phyloP scores from a whole-genome alignment of 805 yeast genomes.

The Saccharomycopsis babjevae region DNA sequence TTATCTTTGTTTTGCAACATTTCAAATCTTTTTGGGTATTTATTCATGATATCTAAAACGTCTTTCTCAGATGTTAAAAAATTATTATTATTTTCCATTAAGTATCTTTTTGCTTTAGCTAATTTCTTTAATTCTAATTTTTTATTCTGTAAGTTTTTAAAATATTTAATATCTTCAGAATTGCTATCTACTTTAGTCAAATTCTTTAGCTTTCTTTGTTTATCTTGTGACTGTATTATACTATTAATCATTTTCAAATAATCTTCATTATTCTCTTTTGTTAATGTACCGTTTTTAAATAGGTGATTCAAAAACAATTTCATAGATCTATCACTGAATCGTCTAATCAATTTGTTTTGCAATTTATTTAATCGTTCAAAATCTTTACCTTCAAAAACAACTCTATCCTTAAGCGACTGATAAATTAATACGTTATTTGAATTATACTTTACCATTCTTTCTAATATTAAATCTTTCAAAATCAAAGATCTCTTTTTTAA shows the following conservation, averaged over 20 bases:
- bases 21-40: constrained; percentile 13
- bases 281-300: constrained; percentile 3
- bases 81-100: constrained; percentile 13
- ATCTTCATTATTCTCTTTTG: constrained; percentile 5
- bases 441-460: constrained; percentile 29
- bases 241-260: constrained; percentile 3
- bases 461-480: constrained; percentile 39
- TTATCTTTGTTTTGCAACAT: constrained; percentile 18
- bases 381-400: constrained; percentile 26
- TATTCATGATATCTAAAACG: constrained; percentile 6
- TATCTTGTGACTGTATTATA: constrained; percentile 14
- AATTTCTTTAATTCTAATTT: constrained; percentile 21
- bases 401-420: constrained; percentile 21
- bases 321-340: constrained; percentile 54
- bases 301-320: constrained; percentile 28
- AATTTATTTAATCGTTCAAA: constrained; percentile 22
- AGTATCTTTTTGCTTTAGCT: constrained; percentile 21
- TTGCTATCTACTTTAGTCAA: constrained; percentile 3
- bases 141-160: constrained; percentile 22
- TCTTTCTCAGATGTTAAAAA: constrained; percentile 18
- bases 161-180: constrained; percentile 11
- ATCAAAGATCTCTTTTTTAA: constrained; percentile 57
- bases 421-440: constrained; percentile 26
- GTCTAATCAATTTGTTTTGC: constrained; percentile 38
- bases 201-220: constrained; percentile 12